These are phyloP conservation scores for Penicillium sclerotiorum DNA, from an alignment of 2,329 filamentous ascomycete genomes.

Conservation along the genomic window DNA sequence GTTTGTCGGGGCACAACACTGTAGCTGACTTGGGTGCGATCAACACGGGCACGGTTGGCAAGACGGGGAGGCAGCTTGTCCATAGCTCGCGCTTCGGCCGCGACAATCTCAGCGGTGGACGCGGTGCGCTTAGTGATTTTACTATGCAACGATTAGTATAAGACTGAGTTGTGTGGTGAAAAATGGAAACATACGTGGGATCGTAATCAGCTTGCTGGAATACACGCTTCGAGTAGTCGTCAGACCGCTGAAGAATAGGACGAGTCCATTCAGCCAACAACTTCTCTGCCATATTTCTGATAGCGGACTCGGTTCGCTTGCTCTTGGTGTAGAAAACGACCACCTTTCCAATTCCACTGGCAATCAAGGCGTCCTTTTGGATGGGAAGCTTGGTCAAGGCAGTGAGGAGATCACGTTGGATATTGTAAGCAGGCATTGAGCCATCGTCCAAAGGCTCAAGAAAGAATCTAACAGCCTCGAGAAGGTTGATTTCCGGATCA, in stretches of 20 bases:
- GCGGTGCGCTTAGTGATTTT: constrained; percentile 39
- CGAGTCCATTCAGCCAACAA: constrained; percentile 95
- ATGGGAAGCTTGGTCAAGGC: constrained; percentile 80
- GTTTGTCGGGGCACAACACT: constrained; percentile 65
- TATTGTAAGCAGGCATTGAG: constrained; percentile 92
- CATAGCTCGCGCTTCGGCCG: constrained; percentile 55
- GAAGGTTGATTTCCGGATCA: constrained; percentile 91
- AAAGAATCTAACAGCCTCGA: constrained; percentile 96
- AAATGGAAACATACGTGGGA: constrained; percentile 47
- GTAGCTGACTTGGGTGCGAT: constrained; percentile 63
- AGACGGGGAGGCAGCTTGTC: constrained; percentile 56
- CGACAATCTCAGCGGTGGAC: constrained; percentile 40
- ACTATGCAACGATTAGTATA: constrained; percentile 28
- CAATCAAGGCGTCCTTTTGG: constrained; percentile 85
- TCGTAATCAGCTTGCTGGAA: constrained; percentile 63
- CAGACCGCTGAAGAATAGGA: constrained; percentile 88
- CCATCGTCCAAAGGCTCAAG: constrained; percentile 93
- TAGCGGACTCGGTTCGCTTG: constrained; percentile 81
- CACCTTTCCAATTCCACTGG: constrained; percentile 93
- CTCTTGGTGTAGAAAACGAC: constrained; percentile 96
- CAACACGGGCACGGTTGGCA: constrained; percentile 61
- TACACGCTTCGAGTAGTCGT: constrained; percentile 87
- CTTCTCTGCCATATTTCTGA: constrained; percentile 91
- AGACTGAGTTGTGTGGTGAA: constrained; percentile 6
- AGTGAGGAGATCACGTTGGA: constrained; percentile 90